These are phyloP conservation scores for Termitomyces sp. DNA, from an alignment of 768 basidiomycete genomes.

Conservation along the genomic window DNA sequence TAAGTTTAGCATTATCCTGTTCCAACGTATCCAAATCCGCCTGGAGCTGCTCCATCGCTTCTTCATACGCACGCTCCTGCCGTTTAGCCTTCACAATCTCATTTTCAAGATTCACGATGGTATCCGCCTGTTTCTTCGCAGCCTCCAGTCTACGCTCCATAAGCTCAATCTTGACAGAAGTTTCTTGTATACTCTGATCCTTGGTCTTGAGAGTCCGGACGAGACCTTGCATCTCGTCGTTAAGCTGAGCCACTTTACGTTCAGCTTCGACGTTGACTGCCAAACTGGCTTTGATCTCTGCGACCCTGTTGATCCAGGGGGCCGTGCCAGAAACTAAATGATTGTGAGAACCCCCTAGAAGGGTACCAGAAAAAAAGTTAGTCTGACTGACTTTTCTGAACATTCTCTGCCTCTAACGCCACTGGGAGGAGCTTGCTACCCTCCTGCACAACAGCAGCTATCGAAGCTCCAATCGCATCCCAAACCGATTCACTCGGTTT, in stretches of 20 bases:
- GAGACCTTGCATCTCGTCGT: constrained; percentile 88
- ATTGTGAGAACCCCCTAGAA: not conserved
- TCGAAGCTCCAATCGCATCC: constrained; percentile 71
- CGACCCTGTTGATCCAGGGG: constrained; percentile 84
- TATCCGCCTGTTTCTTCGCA: constrained; percentile 86
- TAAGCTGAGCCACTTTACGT: constrained; percentile 77
- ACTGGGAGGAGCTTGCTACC: constrained; percentile 67
- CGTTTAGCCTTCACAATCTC: constrained; percentile 80
- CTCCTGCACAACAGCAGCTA: constrained; percentile 69
- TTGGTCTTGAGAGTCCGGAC: constrained; percentile 80
- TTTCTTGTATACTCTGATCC: constrained; percentile 89
- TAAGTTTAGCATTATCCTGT: constrained; percentile 84
- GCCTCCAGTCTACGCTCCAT: constrained; percentile 93
- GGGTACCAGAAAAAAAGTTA: not conserved
- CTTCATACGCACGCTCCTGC: constrained; percentile 87
- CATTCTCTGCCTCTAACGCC: constrained; percentile 72
- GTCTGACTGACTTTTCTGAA: constrained; percentile 63
- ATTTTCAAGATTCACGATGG: constrained; percentile 74
- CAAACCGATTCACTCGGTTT: constrained; percentile 68
- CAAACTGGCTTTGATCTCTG: constrained; percentile 76
- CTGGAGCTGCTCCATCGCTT: constrained; percentile 91
- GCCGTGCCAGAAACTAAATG: constrained; percentile 63
- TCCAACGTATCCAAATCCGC: constrained; percentile 83
- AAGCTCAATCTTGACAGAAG: constrained; percentile 87
- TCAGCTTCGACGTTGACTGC: constrained; percentile 93